phyloP scores from a whole-genome alignment of 129 eudicot genomes.

The Arctium minus region DNA sequence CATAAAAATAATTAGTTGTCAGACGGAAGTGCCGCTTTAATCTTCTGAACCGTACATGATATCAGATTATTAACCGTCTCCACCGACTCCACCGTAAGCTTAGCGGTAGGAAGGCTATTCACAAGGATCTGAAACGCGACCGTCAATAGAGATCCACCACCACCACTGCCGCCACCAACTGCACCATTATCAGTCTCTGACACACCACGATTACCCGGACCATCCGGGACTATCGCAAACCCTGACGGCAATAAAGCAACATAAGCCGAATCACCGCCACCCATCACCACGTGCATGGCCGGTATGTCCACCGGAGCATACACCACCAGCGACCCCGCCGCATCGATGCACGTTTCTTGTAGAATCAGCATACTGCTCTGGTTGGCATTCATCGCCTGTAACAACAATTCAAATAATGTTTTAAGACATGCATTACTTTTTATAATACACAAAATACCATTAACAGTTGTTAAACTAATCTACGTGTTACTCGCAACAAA shows the following conservation, averaged over 20 bases:
- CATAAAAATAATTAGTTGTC: conserved; percentile 40
- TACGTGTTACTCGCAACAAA: too few relatives aligned
- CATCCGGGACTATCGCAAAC: conserved; percentile 82
- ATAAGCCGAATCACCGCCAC: conserved; percentile 95
- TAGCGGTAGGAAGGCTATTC: conserved; percentile 88
- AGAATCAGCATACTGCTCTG: conserved; percentile 94
- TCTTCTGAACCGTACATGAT: conserved; percentile 92
- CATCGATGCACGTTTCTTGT: conserved; percentile 91
- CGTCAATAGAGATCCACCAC: conserved; percentile 76
- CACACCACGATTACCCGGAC: conserved; percentile 52
- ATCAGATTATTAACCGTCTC: conserved; percentile 94
- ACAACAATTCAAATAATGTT: neutral
- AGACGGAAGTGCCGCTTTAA: conserved; percentile 75
- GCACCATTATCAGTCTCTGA: conserved; percentile 32
- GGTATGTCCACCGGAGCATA: conserved; percentile 98
- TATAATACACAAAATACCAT: too few relatives aligned
- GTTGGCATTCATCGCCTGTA: conserved; percentile 72
- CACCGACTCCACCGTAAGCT: conserved; percentile 94
- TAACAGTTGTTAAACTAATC: too few relatives aligned
- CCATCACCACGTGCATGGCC: conserved; percentile 97
- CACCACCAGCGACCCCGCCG: conserved; percentile 90
- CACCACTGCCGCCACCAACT: conserved; percentile 6
- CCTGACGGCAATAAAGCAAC: conserved; percentile 95
- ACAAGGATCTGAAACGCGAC: conserved; percentile 95
- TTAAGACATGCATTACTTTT: neutral